Evolutionary conservation across 208 protist species (phyloP).

Genomic region (Tritrichomonas musculus): DNA sequence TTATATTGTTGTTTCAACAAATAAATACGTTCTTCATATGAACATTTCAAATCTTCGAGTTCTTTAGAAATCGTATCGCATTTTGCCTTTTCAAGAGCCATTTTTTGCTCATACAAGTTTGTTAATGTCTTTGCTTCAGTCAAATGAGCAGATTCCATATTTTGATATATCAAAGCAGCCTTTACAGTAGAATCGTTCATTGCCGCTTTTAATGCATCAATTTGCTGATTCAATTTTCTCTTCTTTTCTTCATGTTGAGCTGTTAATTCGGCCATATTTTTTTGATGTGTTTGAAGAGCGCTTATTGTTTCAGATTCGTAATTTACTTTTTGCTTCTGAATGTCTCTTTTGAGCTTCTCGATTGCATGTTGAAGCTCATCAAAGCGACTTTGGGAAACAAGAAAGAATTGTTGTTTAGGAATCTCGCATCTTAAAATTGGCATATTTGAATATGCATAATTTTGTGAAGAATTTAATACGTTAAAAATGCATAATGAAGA

Average conservation of each 20-base stretch:
- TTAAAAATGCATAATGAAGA: neutral
- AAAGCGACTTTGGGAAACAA: neutral
- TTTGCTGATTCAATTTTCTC: neutral
- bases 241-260: neutral
- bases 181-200: constrained; percentile 22
- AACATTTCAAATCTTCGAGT: constrained; percentile 22
- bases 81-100: neutral
- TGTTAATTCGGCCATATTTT: neutral
- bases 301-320: neutral
- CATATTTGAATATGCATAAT: neutral
- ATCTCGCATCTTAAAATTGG: constrained; percentile 30
- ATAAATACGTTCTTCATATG: constrained; percentile 33
- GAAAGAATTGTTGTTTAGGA: neutral
- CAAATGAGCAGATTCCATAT: neutral
- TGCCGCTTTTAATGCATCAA: neutral
- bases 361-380: constrained; percentile 18
- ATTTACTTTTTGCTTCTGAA: neutral
- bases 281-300: neutral
- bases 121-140: constrained; percentile 3
- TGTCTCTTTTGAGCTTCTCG: constrained; percentile 21
- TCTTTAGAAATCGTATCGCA: neutral
- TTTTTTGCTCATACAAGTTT: constrained; percentile 19
- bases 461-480: neutral
- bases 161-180: constrained; percentile 19
- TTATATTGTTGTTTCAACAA: neutral